These are phyloP conservation scores for Tylopilus subfusipes DNA, from an alignment of 768 basidiomycete species.

Conservation along the genomic window DNA sequence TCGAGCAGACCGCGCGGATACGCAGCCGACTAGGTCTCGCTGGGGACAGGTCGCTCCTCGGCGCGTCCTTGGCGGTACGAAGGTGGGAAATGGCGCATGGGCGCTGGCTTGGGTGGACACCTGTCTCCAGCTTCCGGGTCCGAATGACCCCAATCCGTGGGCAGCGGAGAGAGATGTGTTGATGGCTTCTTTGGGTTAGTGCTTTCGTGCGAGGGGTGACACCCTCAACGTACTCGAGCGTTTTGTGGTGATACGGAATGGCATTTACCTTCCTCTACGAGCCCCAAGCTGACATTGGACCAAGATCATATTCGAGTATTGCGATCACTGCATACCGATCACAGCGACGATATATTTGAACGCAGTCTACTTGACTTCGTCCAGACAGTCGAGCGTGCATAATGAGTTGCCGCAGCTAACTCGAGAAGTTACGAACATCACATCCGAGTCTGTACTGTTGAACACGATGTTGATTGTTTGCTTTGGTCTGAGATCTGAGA, in stretches of 20 bases:
- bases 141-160: conserved; percentile 20
- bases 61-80: conserved; percentile 62
- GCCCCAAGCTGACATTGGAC: neutral
- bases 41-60: conserved; percentile 59
- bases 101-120: conserved; percentile 75
- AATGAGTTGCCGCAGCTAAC: neutral
- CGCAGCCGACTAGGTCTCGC: conserved; percentile 64
- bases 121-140: conserved; percentile 34
- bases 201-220: neutral
- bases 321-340: neutral
- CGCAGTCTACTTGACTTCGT: neutral
- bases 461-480: too few relatives aligned
- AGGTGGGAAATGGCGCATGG: conserved; percentile 78
- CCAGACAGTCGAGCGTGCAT: neutral
- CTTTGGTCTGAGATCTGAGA: too few relatives aligned
- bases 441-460: too few relatives aligned
- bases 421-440: too few relatives aligned
- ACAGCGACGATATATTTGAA: too few relatives aligned
- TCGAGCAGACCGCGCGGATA: conserved; percentile 64
- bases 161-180: conserved; percentile 20
- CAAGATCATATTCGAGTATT: neutral
- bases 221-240: neutral
- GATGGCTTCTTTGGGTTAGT: conserved; percentile 13
- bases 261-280: neutral
- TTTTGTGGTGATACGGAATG: conserved; percentile 4